Percentiles rank a stretch among this genome's conserved stretches.
phyloP scores from a whole-genome alignment of 1,139 yeast species.

The Pichia sp. region DNA sequence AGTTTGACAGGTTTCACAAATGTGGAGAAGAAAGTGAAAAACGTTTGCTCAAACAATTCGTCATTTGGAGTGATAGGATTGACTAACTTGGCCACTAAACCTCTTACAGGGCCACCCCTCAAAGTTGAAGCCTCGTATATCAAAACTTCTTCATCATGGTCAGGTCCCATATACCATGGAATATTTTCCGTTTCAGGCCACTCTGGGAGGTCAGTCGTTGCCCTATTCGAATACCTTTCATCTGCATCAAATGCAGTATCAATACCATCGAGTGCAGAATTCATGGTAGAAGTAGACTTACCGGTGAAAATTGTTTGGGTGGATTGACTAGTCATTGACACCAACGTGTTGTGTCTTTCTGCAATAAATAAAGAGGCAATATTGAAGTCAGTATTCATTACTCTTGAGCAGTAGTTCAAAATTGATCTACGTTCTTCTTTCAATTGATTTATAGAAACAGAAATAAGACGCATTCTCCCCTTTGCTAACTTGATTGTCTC shows the following conservation, averaged over 20 bases:
- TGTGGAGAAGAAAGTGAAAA: slow-evolving; percentile 72
- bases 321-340: slow-evolving; percentile 25
- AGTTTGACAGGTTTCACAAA: slow-evolving; percentile 69
- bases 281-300: slow-evolving; percentile 5
- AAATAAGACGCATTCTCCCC: slow-evolving; percentile 42
- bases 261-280: background rate
- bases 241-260: slow-evolving; percentile 1
- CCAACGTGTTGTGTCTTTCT: slow-evolving; percentile 56
- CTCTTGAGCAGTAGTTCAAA: slow-evolving; percentile 67
- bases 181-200: slow-evolving; percentile 26
- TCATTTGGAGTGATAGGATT: slow-evolving; percentile 65
- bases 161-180: slow-evolving; percentile 74
- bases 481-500: slow-evolving; percentile 44
- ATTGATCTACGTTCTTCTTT: slow-evolving; percentile 68
- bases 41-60: slow-evolving; percentile 62
- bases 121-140: slow-evolving; percentile 72
- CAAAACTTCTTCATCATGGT: slow-evolving; percentile 71
- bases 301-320: slow-evolving; percentile 21
- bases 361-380: slow-evolving; percentile 53
- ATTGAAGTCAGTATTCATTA: slow-evolving; percentile 69
- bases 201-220: slow-evolving; percentile 9
- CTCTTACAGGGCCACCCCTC: slow-evolving; percentile 82
- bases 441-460: slow-evolving; percentile 49
- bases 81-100: slow-evolving; percentile 77
- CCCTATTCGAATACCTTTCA: slow-evolving; percentile 15